A percentile compares a stretch with the other conserved stretches of the same genome.
Evolutionary conservation across 75 land plant genomes (phyloP).

Genomic region (Isoetes taiwanensis): DNA sequence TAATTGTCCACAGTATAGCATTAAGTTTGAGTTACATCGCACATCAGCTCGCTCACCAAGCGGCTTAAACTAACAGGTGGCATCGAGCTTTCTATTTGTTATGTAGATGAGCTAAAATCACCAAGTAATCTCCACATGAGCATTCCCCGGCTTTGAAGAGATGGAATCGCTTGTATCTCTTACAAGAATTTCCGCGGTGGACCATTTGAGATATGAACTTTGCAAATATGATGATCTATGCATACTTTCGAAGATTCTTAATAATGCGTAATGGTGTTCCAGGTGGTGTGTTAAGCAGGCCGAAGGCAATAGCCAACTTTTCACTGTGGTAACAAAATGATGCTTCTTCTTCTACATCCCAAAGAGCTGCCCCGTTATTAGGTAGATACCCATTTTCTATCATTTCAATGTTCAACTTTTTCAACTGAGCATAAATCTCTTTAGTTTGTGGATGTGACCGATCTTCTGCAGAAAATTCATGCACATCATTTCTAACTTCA

Average conservation of each 20-base stretch:
- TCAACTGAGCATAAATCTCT: slow-evolving; percentile 23
- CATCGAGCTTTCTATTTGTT: no score
- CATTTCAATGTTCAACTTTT: no score
- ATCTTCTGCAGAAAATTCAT: slow-evolving; percentile 41
- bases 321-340: slow-evolving; percentile 9
- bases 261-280: not conserved
- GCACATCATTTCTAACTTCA: slow-evolving; percentile 32
- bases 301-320: not conserved
- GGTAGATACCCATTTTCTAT: no score
- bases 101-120: no score
- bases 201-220: not conserved
- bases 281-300: not conserved
- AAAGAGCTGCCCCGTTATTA: no score
- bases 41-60: no score
- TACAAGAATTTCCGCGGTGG: not conserved
- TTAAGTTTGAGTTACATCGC: no score
- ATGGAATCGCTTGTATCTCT: slow-evolving; percentile 1
- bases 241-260: not conserved
- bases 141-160: slow-evolving; percentile 1
- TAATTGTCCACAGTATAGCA: no score
- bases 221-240: not conserved
- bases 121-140: slow-evolving; percentile 5
- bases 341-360: no score
- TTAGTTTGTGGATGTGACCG: slow-evolving; percentile 23
- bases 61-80: no score